Evolutionary conservation across 768 basidiomycete genomes (phyloP).

Genomic region (Boletus edulis): DNA sequence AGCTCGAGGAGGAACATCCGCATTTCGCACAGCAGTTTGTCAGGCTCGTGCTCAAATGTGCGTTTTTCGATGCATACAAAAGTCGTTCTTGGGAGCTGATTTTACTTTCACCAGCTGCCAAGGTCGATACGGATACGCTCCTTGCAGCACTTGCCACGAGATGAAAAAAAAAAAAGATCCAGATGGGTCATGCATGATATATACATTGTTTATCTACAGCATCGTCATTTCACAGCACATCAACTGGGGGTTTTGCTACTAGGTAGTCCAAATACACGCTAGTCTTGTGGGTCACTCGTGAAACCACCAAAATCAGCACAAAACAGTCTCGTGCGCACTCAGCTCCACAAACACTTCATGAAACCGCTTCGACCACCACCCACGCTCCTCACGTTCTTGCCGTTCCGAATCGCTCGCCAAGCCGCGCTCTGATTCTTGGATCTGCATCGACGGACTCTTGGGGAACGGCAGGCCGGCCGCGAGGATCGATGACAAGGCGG

Average conservation of each 20-base stretch:
- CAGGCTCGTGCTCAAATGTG: slow-evolving; percentile 73
- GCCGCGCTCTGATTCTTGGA: slow-evolving; percentile 36
- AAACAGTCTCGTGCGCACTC: slow-evolving; percentile 28
- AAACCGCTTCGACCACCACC: slow-evolving; percentile 72
- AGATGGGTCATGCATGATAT: neutral
- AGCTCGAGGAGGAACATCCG: slow-evolving; percentile 67
- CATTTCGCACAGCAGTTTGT: slow-evolving; percentile 63
- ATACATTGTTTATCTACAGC: slow-evolving; percentile 4
- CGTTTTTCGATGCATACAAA: slow-evolving; percentile 14
- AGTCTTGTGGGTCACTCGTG: neutral
- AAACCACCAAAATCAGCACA: neutral
- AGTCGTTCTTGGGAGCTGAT: too few species aligned
- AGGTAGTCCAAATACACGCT: neutral
- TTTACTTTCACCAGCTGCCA: slow-evolving; percentile 45
- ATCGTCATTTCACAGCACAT: slow-evolving; percentile 5
- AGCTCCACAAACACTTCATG: slow-evolving; percentile 60
- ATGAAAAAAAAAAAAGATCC: slow-evolving; percentile 3
- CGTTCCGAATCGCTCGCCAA: slow-evolving; percentile 27
- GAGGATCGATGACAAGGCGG: slow-evolving; percentile 37
- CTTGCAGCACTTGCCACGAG: slow-evolving; percentile 54
- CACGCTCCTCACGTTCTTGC: slow-evolving; percentile 64
- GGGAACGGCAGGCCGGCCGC: slow-evolving; percentile 56
- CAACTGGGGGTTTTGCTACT: neutral
- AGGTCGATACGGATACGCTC: slow-evolving; percentile 61
- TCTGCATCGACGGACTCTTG: slow-evolving; percentile 69